A percentile compares a stretch with the other conserved stretches of the same genome.
phyloP scores from a whole-genome alignment of 164 flowering plant genomes.

The Chimonanthus praecox region DNA sequence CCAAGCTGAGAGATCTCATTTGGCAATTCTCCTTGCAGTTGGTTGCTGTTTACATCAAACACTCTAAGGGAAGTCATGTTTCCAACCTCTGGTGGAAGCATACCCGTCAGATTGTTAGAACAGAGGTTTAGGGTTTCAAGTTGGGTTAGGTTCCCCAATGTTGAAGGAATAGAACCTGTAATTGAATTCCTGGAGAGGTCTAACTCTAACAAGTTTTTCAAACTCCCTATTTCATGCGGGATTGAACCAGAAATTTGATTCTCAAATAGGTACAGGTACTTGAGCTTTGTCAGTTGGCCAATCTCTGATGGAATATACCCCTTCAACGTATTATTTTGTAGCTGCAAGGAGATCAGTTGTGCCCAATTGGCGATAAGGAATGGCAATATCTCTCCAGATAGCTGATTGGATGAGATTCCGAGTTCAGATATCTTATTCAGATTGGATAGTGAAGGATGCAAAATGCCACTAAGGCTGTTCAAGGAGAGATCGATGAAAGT shows the following conservation, averaged over 20 bases:
- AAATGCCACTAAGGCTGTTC: constrained; percentile 16
- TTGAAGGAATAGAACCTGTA: constrained; percentile 51
- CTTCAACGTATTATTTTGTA: constrained; percentile 9
- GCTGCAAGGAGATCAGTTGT: constrained; percentile 20
- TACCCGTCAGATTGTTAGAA: constrained; percentile 33
- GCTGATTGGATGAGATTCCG: constrained; percentile 12
- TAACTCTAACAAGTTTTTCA: constrained; percentile 13
- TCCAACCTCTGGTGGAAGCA: constrained; percentile 35
- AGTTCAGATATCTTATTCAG: constrained; percentile 11
- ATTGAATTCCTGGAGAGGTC: constrained; percentile 54
- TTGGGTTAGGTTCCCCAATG: constrained; percentile 30
- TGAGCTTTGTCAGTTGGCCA: constrained; percentile 11
- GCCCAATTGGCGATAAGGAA: constrained; percentile 26
- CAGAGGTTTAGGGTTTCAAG: constrained; percentile 20
- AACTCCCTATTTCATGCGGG: constrained; percentile 29
- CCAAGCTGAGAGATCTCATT: constrained; percentile 24
- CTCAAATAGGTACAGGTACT: constrained; percentile 3
- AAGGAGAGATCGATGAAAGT: constrained; percentile 11
- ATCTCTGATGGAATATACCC: constrained; percentile 27
- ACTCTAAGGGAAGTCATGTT: constrained; percentile 13
- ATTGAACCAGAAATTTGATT: constrained; percentile 22
- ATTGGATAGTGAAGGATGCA: constrained; percentile 19
- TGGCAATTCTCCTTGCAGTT: constrained; percentile 37
- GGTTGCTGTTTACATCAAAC: constrained; percentile 27
- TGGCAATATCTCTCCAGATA: constrained; percentile 23